Evolutionary conservation across 2,329 filamentous ascomycete species (phyloP).

Genomic region (Amauroascus niger): DNA sequence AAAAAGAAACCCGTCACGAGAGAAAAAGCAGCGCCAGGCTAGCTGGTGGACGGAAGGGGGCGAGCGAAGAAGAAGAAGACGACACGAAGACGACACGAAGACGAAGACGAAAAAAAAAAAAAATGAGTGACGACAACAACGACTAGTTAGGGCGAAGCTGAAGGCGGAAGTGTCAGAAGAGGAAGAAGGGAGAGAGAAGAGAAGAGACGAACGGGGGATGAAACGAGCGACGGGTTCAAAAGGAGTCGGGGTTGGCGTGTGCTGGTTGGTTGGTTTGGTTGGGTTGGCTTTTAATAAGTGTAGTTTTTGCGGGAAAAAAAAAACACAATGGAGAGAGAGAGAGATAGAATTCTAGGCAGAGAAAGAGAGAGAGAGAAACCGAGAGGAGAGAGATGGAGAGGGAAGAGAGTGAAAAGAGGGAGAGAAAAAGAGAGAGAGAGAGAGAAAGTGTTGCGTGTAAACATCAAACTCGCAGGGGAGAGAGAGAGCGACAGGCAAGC

Average conservation of each 20-base stretch:
- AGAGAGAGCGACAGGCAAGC: too few relatives aligned
- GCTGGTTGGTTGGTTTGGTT: too few relatives aligned
- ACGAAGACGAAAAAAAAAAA: conserved; percentile 6
- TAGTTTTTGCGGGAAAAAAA: too few relatives aligned
- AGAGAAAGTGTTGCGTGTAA: too few relatives aligned
- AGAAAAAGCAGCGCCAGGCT: conserved; percentile 13
- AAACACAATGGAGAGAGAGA: too few relatives aligned
- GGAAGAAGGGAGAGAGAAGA: neutral
- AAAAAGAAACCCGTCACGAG: too few relatives aligned
- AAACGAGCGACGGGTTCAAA: conserved; percentile 4
- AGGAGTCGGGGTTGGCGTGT: too few relatives aligned
- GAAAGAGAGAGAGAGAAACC: conserved; percentile 15
- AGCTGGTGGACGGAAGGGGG: neutral
- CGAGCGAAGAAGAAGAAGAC: conserved; percentile 11
- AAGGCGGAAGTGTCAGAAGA: neutral
- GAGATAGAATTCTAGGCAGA: conserved; percentile 25
- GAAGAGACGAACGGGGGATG: neutral
- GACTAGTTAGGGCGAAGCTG: neutral
- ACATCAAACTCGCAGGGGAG: too few relatives aligned
- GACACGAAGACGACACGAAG: conserved; percentile 14
- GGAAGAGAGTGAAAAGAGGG: too few relatives aligned
- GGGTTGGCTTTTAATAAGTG: too few relatives aligned
- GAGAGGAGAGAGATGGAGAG: conserved; percentile 4
- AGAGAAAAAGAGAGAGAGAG: too few relatives aligned
- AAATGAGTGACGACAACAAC: neutral